A percentile compares a stretch with the other conserved stretches of the same genome.
These are phyloP conservation scores for Coprinopsis marcescibilis DNA, from an alignment of 768 basidiomycete species.

Conservation along the genomic window DNA sequence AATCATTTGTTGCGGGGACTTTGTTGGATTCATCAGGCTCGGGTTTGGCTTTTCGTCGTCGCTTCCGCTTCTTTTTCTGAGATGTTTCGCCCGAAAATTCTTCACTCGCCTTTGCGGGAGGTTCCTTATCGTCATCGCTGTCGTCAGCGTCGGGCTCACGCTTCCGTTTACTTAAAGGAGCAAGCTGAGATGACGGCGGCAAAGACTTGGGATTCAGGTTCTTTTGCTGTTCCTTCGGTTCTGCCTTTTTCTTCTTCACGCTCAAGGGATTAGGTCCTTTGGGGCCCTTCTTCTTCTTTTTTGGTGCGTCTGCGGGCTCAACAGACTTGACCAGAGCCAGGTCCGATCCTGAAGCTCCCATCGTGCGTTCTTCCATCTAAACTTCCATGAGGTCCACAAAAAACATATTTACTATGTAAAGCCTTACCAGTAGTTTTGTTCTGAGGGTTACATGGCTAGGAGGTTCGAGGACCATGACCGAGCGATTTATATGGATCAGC, in stretches of 20 bases:
- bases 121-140: constrained; percentile 10
- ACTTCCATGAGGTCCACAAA: constrained; percentile 1
- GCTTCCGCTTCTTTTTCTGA: constrained; percentile 16
- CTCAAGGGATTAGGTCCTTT: constrained; percentile 93
- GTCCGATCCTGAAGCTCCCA: constrained; percentile 49
- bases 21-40: neutral
- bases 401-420: neutral
- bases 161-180: constrained; percentile 23
- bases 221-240: constrained; percentile 35
- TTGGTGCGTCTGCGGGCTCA: constrained; percentile 30
- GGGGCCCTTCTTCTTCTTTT: constrained; percentile 60
- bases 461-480: constrained; percentile 90
- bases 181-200: constrained; percentile 13
- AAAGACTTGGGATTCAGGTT: constrained; percentile 36
- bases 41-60: constrained; percentile 17
- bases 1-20: neutral
- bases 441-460: constrained; percentile 73
- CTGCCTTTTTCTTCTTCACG: constrained; percentile 74
- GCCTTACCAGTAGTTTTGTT: constrained; percentile 54
- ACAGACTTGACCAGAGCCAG: constrained; percentile 33
- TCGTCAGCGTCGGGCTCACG: constrained; percentile 13
- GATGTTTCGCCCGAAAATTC: neutral
- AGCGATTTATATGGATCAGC: constrained; percentile 84
- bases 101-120: neutral
- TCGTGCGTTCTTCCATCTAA: constrained; percentile 60